Base-by-base conservation (phyloP, 2,329 filamentous ascomycete species). In the Xylariaceae sp. region DNA sequence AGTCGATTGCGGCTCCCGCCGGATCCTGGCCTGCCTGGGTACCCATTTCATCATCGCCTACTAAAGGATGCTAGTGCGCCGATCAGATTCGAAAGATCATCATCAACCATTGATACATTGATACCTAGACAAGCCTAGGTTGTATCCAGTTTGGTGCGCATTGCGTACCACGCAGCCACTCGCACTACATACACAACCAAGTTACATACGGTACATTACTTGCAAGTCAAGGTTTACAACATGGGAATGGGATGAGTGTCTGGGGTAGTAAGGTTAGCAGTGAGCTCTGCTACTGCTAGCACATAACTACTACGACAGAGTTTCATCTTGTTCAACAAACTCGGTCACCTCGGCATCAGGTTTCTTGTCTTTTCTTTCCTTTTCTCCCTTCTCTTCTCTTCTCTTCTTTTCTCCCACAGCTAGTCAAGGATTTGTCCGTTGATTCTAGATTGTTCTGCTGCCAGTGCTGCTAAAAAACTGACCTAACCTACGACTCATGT, bases 1-100 rank as follows among this genome's bases (percentile, higher is more conserved):
- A 65, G 53, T 65, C 68, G 64, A 70, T 70, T 67, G 68, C 68
- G 67, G 68, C 68, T 69, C 64, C 59, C 63, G 66, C 68, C 68
- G 66, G 62, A 59, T 44, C 54, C 56, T 65, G n/a, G n/a, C n/a
- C n/a, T n/a, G n/a, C n/a, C n/a, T n/a, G 60, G 63, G 59, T 60
- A 60, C 53, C 56, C 60, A 65, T 67, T 65, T 67, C 67, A 67
- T 67, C 64, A 68, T 68, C 40, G 41, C 48, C 55, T n/a, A 47
- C 48, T 59, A 59, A 55, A 57, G 54, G 54, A 50, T 56, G 52
- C 61, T 57, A 50, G 54, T 19, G 49, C 54, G 62, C 56, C 62
- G 59, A 64, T 63, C 54, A 52, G 51, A 60, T 62, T 58, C 48
- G n/a, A 50, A 46, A 62, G 60, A 62, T 62, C 57, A 60, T 57